Conservation (phyloP, 805 yeast species). For the Candida corydali region DNA sequence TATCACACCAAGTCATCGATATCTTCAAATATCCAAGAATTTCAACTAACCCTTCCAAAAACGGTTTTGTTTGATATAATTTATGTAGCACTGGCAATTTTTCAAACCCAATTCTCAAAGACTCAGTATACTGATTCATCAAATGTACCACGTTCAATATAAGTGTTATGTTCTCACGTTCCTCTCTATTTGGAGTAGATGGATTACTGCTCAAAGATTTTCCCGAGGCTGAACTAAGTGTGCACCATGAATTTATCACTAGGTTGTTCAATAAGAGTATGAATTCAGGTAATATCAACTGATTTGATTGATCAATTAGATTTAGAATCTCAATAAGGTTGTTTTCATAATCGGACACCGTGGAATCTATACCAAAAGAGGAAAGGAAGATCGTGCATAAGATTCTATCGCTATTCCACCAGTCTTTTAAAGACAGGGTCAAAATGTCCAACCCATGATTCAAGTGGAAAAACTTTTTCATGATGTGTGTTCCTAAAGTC, state of each 20-base stretch:
- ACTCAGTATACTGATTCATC: constrained; percentile 28
- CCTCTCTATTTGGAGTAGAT: constrained; percentile 21
- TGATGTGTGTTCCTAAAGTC: constrained; percentile 42
- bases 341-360: constrained; percentile 8
- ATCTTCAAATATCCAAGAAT: constrained; percentile 30
- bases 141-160: constrained; percentile 33
- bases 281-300: constrained; percentile 44
- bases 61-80: constrained; percentile 25
- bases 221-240: constrained; percentile 26
- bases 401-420: constrained; percentile 49
- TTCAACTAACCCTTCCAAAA: constrained; percentile 38
- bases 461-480: constrained; percentile 43
- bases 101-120: constrained; percentile 27
- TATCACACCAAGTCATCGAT: constrained; percentile 20
- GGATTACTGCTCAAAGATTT: constrained; percentile 31
- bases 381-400: constrained; percentile 40
- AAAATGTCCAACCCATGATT: constrained; percentile 50
- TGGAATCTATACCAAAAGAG: constrained; percentile 39
- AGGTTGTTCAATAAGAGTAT: constrained; percentile 29
- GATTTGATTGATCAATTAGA: constrained; percentile 10
- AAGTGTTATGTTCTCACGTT: constrained; percentile 16
- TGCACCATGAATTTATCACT: constrained; percentile 29
- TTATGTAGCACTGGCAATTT: constrained; percentile 16
- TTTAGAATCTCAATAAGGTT: constrained; percentile 7
- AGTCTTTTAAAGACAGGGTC: constrained; percentile 39